phyloP scores from a whole-genome alignment of 1,139 yeast species.

The Suhomyces wounanorum region DNA sequence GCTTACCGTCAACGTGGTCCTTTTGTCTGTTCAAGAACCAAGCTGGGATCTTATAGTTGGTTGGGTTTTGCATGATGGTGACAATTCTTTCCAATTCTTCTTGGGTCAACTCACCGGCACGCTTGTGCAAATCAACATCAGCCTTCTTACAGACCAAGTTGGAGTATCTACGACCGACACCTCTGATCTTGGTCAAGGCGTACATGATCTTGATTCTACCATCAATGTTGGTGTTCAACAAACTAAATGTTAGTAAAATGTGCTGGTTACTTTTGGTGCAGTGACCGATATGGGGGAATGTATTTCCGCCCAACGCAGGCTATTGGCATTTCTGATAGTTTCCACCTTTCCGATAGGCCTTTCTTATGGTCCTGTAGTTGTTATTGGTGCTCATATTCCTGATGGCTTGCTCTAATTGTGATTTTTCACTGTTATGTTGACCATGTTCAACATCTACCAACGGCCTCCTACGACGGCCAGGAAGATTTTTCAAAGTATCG shows the following conservation, averaged over 20 bases:
- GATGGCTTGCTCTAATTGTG: not conserved
- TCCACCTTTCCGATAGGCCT: not conserved
- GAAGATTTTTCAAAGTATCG: not conserved
- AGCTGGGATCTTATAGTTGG: constrained; percentile 98
- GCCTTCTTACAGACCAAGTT: constrained; percentile 99
- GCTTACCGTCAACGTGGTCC: constrained; percentile 98
- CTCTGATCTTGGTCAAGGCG: constrained; percentile 99
- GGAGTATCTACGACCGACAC: constrained; percentile 99
- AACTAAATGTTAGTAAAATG: constrained; percentile 51
- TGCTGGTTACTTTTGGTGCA: not conserved
- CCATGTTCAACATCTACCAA: not conserved
- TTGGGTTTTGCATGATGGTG: constrained; percentile 99
- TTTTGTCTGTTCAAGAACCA: constrained; percentile 99
- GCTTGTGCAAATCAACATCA: constrained; percentile 95
- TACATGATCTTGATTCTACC: constrained; percentile 99
- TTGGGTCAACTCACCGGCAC: constrained; percentile 99
- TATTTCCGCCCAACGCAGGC: too few species aligned
- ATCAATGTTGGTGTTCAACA: constrained; percentile 99
- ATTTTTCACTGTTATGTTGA: constrained; percentile 1
- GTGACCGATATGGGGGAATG: not conserved
- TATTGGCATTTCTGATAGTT: too few species aligned
- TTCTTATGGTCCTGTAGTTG: not conserved
- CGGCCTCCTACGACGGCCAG: not conserved
- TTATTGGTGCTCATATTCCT: not conserved
- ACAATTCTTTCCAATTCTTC: constrained; percentile 99